Base-by-base conservation (phyloP, 345 rosid genomes). In the Lepidium sativum region DNA sequence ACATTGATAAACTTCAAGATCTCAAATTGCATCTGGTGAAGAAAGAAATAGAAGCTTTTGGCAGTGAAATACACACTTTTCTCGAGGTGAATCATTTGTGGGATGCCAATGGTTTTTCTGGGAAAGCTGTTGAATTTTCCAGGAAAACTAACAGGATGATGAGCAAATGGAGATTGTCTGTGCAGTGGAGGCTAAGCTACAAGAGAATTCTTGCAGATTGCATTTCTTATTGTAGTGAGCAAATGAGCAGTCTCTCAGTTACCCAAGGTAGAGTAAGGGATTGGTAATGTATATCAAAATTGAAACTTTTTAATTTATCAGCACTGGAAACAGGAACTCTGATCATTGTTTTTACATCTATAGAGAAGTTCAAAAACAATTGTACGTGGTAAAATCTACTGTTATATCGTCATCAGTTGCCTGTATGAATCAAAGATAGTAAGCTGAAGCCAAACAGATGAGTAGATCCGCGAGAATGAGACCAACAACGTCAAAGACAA, bases 401-500 rank as follows among this genome's bases (percentile, higher is more conserved):
- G 41, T 35, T n/a, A n/a, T 1, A 43, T 5, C 18, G 25, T 27
- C 20, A 62, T 44, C 34, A 62, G 29, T 6, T 35, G 63, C 33
- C 62, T 35, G 49, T 38, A 40, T 33, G 17, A 32, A 58, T 72
- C 49, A 65, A 41, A 65, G 32, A 50, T 72, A 80, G 80, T 80
- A 90, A 38, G 78, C 68, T 40, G 82, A 83, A n/a, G 90, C 88
- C 70, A 87, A 54, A 72, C 86, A 83, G 63, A 84, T 87, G 32
- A 89, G 76, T 44, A 74, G 16, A 41, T 87, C 96, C 0, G 81
- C 72, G 23, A 89, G 84, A 31, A 92, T 16, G 33, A 90, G 84
- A 57, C 87, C 87, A 49, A 77, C 87, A 70, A 81, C 87, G 65
- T 86, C 95, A 45, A 90, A 94, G 33, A 84, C 99, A 65, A 90